These are phyloP conservation scores for Physcomitrium patens DNA, from an alignment of 225 moss, liverwort and hornwort genomes.

Conservation along the genomic window DNA sequence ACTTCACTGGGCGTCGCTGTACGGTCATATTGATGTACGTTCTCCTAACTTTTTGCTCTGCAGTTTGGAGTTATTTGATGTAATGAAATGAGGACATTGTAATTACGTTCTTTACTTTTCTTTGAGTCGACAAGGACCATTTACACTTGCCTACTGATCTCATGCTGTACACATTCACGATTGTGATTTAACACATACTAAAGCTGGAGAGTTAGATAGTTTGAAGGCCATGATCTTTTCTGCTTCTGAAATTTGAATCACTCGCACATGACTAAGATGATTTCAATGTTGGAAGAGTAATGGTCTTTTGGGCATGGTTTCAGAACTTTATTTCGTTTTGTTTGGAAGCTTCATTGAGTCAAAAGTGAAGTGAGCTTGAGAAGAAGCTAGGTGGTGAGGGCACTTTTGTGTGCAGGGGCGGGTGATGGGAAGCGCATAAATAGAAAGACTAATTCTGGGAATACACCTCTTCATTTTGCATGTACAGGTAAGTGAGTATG, in stretches of 20 bases:
- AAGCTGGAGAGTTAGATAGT: too few relatives aligned
- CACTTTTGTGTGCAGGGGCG: constrained; percentile 85
- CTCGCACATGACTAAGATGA: neutral
- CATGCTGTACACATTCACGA: too few relatives aligned
- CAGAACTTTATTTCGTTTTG: constrained; percentile 3
- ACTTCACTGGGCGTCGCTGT: constrained; percentile 94
- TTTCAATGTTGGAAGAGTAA: constrained; percentile 12
- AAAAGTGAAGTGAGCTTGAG: constrained; percentile 30
- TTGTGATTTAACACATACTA: too few relatives aligned
- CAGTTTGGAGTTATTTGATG: neutral
- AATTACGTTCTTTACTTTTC: neutral
- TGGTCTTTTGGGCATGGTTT: neutral
- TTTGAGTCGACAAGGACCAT: neutral
- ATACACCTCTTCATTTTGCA: constrained; percentile 88
- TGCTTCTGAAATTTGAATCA: constrained; percentile 17
- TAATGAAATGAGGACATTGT: neutral
- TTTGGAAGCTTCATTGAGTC: constrained; percentile 21
- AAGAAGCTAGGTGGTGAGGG: constrained; percentile 80
- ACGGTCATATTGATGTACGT: constrained; percentile 70
- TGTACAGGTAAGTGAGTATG: constrained; percentile 60
- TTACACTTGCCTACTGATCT: too few relatives aligned
- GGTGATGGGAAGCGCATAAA: constrained; percentile 88
- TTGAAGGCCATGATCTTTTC: neutral
- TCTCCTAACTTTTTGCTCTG: constrained; percentile 2
- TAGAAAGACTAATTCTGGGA: constrained; percentile 72